Percentiles rank a stretch among this genome's conserved stretches.
phyloP scores from a whole-genome alignment of 805 yeast genomes.

The Blastobotrys attinorum region DNA sequence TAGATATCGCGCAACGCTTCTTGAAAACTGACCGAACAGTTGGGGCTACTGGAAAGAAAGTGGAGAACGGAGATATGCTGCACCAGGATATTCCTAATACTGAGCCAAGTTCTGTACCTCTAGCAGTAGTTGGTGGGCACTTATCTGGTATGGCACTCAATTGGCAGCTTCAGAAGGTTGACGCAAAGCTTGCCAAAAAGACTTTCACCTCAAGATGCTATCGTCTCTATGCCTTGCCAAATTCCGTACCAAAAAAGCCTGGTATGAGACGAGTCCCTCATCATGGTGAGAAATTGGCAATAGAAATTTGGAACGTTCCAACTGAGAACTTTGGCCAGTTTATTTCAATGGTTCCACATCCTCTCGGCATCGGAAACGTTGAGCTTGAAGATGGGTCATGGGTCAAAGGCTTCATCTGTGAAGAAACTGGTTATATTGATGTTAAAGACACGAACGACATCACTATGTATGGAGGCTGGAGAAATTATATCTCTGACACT shows the following conservation, averaged over 20 bases:
- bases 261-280: constrained; percentile 67
- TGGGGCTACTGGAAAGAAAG: constrained; percentile 42
- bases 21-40: constrained; percentile 48
- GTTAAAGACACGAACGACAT: constrained; percentile 66
- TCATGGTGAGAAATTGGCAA: constrained; percentile 51
- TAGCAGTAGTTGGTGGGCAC: constrained; percentile 98
- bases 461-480: constrained; percentile 87
- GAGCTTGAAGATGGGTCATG: constrained; percentile 73
- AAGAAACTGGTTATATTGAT: constrained; percentile 71
- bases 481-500: constrained; percentile 39
- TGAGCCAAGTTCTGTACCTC: constrained; percentile 40
- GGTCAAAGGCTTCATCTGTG: constrained; percentile 93
- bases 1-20: constrained; percentile 73
- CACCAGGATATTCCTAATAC: constrained; percentile 40
- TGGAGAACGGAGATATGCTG: constrained; percentile 31
- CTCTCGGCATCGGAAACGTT: constrained; percentile 90
- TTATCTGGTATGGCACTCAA: constrained; percentile 79
- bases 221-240: constrained; percentile 74
- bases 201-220: constrained; percentile 68
- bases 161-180: constrained; percentile 86
- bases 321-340: constrained; percentile 70
- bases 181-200: constrained; percentile 59
- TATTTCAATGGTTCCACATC: constrained; percentile 84
- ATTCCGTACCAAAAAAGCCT: constrained; percentile 76
- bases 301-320: constrained; percentile 85